Base-by-base conservation (phyloP, 805 yeast genomes). In the Candida xiaguanensis region DNA sequence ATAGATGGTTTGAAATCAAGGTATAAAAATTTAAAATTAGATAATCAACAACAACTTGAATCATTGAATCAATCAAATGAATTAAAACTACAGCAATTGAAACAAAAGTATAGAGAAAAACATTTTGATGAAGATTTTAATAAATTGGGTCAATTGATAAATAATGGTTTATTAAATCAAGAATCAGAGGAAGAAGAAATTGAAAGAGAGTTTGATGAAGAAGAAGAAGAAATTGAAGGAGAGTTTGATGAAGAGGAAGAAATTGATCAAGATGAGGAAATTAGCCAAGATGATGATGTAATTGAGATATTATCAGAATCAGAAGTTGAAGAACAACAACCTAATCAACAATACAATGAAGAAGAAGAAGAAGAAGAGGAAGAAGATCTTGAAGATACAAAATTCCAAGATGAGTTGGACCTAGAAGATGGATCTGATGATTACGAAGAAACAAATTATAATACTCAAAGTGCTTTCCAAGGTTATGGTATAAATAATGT, bases 311-410 rank as follows among this genome's bases (percentile, higher is more conserved):
- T 75, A 18, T 42, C 48, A 6, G 34, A 39, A 2, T 46, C 41
- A 15, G 34, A 28, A 8, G 40, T 35, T 15, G 38, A 36, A 12
- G 26, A 36, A 16, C n/a, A n/a, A n/a, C n/a, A 36, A 22, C 8
- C 33, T 24, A 72, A 5, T 12, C 5, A 13, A 74, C 72, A 65
- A 75, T 53, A 59, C 28, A 87, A 83, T 0, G 64, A 72, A 45
- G 70, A 70, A 27, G 80, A 23, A 28, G 38, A 34, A 28, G 80
- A 14, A n/a, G 33, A 27, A 27, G 43, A 34, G 8, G 46, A 28
- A 23, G 46, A 39, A 19, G 41, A 38, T 4, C 35, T 26, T 24
- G 39, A 36, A 13, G 44, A 40, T 29, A 9, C 24, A 20, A 20
- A 15, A 6, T 29, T 12, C 20, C 32, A 29, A 9, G 12, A 29